Conservation (phyloP, 306 rosid genomes). For the Corylus americana region DNA sequence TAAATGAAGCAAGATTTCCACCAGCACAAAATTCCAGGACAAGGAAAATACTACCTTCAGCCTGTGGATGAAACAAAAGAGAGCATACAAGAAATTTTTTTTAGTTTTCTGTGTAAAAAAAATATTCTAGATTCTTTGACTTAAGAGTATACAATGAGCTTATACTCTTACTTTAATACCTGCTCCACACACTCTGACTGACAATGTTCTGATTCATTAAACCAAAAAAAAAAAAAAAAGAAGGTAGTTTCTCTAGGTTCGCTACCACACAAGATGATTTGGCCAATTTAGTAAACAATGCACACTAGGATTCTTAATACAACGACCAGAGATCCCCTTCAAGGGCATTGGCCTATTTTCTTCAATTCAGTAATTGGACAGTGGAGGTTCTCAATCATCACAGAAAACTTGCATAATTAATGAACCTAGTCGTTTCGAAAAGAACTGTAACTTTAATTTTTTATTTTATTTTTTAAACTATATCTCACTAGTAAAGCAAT, state of each 20-base stretch:
- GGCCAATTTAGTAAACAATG: not conserved
- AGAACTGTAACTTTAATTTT: not conserved
- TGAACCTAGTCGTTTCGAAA: not conserved
- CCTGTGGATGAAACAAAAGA: constrained; percentile 29
- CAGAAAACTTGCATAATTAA: not conserved
- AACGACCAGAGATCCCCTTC: not conserved
- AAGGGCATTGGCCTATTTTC: not conserved
- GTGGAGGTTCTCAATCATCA: not conserved
- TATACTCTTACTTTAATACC: no score
- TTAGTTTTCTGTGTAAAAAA: not conserved
- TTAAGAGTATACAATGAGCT: not conserved
- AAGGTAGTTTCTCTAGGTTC: not conserved
- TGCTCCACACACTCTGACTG: no score
- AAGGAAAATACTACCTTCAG: constrained; percentile 44
- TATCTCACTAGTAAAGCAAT: not conserved
- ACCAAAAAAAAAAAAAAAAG: no score
- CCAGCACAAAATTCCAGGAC: constrained; percentile 64
- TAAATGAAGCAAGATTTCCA: constrained; percentile 59
- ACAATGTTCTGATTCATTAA: no score
- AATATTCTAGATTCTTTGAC: not conserved
- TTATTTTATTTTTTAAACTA: not conserved
- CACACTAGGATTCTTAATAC: not conserved
- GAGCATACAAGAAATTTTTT: constrained; percentile 11
- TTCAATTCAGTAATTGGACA: not conserved
- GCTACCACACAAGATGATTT: not conserved